phyloP scores from a whole-genome alignment of 2,329 filamentous ascomycete genomes.

The Penicillium sumatraense region DNA sequence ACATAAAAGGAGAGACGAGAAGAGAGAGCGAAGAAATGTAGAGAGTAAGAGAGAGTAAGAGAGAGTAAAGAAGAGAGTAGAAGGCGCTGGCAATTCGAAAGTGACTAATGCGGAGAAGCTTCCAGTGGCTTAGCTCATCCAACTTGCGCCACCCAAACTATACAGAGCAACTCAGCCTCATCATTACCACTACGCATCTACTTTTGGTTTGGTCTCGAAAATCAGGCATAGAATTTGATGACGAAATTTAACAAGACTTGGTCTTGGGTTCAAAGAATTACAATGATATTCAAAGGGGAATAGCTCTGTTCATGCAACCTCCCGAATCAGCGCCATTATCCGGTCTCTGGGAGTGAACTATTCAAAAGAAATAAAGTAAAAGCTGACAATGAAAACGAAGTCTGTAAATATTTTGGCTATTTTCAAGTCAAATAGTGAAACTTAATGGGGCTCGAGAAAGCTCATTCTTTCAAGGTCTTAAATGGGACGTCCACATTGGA shows the following conservation, averaged over 20 bases:
- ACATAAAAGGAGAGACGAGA: too few relatives aligned
- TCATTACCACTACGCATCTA: too few relatives aligned
- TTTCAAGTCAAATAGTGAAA: too few relatives aligned
- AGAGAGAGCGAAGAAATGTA: not conserved
- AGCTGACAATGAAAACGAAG: not conserved
- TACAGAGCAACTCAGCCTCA: too few relatives aligned
- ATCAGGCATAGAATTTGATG: too few relatives aligned
- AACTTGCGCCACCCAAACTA: not conserved
- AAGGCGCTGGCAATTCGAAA: slow-evolving; percentile 24
- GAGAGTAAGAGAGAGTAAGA: not conserved
- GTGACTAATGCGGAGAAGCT: slow-evolving; percentile 32
- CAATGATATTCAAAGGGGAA: not conserved
- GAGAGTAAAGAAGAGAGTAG: slow-evolving; percentile 13
- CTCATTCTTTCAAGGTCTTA: not conserved
- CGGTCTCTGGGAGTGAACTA: not conserved
- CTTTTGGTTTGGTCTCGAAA: too few relatives aligned
- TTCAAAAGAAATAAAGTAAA: not conserved
- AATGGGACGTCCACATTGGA: not conserved
- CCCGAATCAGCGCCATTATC: not conserved
- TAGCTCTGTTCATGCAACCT: not conserved
- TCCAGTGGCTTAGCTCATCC: slow-evolving; percentile 18
- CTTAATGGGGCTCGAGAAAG: not conserved
- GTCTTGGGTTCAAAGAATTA: not conserved
- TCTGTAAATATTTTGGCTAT: too few relatives aligned
- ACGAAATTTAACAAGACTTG: not conserved